Evolutionary conservation across 331 rosid genomes (phyloP), one percentile per base, ranked within the genome.

Genomic region (Stylosanthes scabra): DNA sequence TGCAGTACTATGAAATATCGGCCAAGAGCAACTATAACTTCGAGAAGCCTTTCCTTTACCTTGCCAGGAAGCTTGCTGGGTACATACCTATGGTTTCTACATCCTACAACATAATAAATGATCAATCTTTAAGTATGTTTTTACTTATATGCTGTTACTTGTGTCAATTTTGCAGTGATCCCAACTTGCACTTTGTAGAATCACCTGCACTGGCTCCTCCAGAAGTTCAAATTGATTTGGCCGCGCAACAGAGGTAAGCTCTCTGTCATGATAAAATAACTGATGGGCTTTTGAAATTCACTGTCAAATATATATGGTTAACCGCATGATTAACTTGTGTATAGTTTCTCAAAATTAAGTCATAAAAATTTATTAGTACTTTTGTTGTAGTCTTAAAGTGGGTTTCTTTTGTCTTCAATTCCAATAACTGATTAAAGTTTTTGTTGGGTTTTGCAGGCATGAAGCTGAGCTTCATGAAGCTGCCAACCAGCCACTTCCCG

Each of bases 21-120:
- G 93, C 96, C 0, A 87, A 87, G 91, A 89, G 96, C 80, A 91
- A 91, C 72, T 89, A 89, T 47, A 89, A 91, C 68, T 89, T 91
- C 16, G 97, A 91, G 86, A 91, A 91, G 78, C 96, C 96, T n/a
- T 89, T 89, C 65, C 54, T 92, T 2, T 92, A 92, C 69, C 91
- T 91, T 14, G 93, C 96, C 65, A 84, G 97, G 87, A 91, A 91
- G 71, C 91, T 91, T 77, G 91, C 97, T 1, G 91, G 96, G 96
- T 91, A 79, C n/a, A 60, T 59, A 5, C 9, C 44, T 0, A 5
- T 11, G 6, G 6, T 67, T 49, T 60, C 1, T 5, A 20, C 34
- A 13, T 41, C 54, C 16, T 39, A 11, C 3, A 9, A 12, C 1
- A 1, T 11, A n/a, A 10, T 14, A 42, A 29, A 6, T 7, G 8